Evolutionary conservation across 805 yeast genomes (phyloP).

Genomic region (Starmera dryadoides): DNA sequence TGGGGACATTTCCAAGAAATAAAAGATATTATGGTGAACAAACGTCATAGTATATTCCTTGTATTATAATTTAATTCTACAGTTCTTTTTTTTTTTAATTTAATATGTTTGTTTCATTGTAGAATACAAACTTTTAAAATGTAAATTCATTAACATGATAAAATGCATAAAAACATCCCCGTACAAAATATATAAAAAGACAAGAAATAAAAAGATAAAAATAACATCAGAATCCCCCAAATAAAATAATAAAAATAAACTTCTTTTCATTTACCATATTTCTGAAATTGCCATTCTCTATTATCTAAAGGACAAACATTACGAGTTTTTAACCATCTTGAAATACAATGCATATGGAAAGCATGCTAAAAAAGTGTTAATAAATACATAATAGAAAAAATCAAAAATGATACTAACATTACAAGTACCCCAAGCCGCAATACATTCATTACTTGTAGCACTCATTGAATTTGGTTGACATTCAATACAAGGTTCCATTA

Average conservation of each 20-base stretch:
- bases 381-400: background rate
- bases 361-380: constrained; percentile 47
- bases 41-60: too few relatives aligned
- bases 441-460: constrained; percentile 63
- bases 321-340: constrained; percentile 91
- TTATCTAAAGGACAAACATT: constrained; percentile 96
- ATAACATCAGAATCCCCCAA: too few relatives aligned
- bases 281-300: constrained; percentile 76
- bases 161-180: too few relatives aligned
- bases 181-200: too few relatives aligned
- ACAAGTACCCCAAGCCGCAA: constrained; percentile 96
- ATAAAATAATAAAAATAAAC: background rate
- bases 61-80: too few relatives aligned
- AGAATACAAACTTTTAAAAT: too few relatives aligned
- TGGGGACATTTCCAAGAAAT: constrained; percentile 53
- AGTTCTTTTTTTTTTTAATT: too few relatives aligned
- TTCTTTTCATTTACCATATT: constrained; percentile 53
- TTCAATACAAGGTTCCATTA: constrained; percentile 97
- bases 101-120: too few relatives aligned
- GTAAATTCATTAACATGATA: too few relatives aligned
- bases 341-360: constrained; percentile 96
- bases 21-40: constrained; percentile 25
- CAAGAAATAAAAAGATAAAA: too few relatives aligned
- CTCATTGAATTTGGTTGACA: constrained; percentile 81
- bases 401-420: constrained; percentile 29